Base-by-base conservation (phyloP, 768 basidiomycete genomes). In the Lentinula edodes region DNA sequence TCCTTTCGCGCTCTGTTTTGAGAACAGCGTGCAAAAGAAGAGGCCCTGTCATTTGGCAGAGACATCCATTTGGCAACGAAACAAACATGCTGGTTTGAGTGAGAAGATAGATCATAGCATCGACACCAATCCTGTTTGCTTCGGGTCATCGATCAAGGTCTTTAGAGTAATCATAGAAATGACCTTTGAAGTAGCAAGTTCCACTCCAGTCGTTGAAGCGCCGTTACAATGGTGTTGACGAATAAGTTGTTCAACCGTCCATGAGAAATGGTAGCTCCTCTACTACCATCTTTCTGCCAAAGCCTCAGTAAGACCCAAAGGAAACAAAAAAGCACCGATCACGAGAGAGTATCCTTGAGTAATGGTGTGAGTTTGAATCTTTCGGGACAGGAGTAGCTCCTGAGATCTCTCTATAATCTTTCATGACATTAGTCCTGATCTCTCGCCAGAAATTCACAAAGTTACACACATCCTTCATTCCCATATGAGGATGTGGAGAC, bases 21-120 rank as follows among this genome's bases (percentile, higher is more conserved):
- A 28, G 55, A 8, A 20, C 35, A 13, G 1, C 72, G 71, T 66
- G 74, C 64, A 85, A 75, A 23, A 96, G 70, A 0, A 90, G 87
- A 39, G 78, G 77, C 4, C 95, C 95, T 0, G 88, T 84, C 61
- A 97, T 70, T 71, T 98, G 95, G 63, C 90, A 90, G 41, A 88
- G 81, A 68, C 93, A 95, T 18, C 84, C 86, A 67, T 97, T 96
- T 0, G 90, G 89, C 20, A 97, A 73, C 2, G 89, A 76, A 15
- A 89, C 68, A 70, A 94, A 98, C 16, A 95, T 63, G 9, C 85
- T 89, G 0, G 88, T 87, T 60, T 88, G 81, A 2, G 86, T 79
- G 16, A 98, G 81, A 9, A 98, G 76, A 69, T 94, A 87, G 36
- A 90, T 70, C 81, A 96, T 88, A 1, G 83, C 81, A 65, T 85